These are phyloP conservation scores for Candida boidinii DNA, from an alignment of 805 yeast species.

Conservation along the genomic window DNA sequence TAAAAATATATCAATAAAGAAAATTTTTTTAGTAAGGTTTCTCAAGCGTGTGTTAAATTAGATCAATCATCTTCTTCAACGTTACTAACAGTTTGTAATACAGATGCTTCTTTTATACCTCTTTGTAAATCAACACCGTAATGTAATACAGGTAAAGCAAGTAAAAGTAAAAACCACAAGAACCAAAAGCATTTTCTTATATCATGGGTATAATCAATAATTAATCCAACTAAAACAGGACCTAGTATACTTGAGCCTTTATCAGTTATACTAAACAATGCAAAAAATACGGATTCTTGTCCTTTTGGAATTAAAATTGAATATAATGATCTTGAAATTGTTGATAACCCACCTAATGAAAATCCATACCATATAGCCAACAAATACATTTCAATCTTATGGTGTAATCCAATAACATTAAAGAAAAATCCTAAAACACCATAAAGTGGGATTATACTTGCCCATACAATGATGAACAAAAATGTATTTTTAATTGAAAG, in stretches of 20 bases:
- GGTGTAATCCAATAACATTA: conserved; percentile 46
- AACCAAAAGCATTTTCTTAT: conserved; percentile 67
- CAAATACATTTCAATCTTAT: conserved; percentile 58
- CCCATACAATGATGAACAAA: conserved; percentile 47
- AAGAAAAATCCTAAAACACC: conserved; percentile 62
- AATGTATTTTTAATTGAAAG: conserved; percentile 40
- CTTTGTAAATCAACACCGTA: conserved; percentile 47
- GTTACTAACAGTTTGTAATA: conserved; percentile 16
- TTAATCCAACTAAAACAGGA: conserved; percentile 62
- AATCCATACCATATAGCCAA: conserved; percentile 71
- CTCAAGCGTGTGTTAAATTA: too few relatives aligned
- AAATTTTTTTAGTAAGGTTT: too few relatives aligned
- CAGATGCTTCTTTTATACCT: conserved; percentile 35
- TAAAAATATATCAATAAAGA: too few relatives aligned
- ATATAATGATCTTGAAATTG: conserved; percentile 61
- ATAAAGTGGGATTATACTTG: conserved; percentile 60
- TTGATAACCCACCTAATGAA: conserved; percentile 64
- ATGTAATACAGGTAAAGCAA: conserved; percentile 49
- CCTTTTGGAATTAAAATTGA: conserved; percentile 67
- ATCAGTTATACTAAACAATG: conserved; percentile 70
- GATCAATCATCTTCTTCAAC: conserved; percentile 11
- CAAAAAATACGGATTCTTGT: conserved; percentile 67
- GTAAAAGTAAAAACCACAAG: conserved; percentile 40
- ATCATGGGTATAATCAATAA: conserved; percentile 66
- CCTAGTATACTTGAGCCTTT: conserved; percentile 74